Evolutionary conservation across 2,329 filamentous ascomycete species (phyloP), one percentile per base, ranked within the genome.

Genomic region (Didymella sp.): DNA sequence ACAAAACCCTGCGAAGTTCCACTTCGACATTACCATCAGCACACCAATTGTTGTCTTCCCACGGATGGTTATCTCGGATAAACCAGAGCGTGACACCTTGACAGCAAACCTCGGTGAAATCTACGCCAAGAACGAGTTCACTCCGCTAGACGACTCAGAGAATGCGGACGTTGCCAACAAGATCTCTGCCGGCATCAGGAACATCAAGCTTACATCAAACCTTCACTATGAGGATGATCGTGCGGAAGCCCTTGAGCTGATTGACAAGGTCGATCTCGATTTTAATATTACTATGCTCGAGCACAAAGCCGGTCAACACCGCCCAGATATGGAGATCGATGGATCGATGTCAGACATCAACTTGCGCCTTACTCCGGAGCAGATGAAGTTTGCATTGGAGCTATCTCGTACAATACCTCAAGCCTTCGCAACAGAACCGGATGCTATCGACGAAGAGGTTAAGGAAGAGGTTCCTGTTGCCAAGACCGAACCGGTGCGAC

Each of bases 11-110:
- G 91, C 88, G 70, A 92, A 91, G 62, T 91, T 98, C 80, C 93
- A 96, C 73, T 97, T 97, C 55, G 95, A 99, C 70, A 86, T 99
- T 19, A 83, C 96, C 19, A 86, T 99, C 71, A 96, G 92, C 72
- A 99, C 95, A 0, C 95, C 96, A 0, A 99, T 99, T 62, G 86
- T 99, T 33, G 90, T 97, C 1, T 99, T 99, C 76, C 95, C 96
- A 1, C 84, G 92, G 25, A 84, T 89, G 58, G 87, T 95, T 58
- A 80, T 86, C 6, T 87, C 88, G 9, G 89, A 89, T 7, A 85
- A 83, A 33, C 83, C 88, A 3, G 85, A 87, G 58, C 86, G 91
- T 51, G 95, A 99, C 73, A 83, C 92, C 6, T 80, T 99, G 54
- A 98, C 92, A 0, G 95, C 94, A 0, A 96, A 98, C 69, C 80